Evolutionary conservation across 345 rosid species (phyloP).

Genomic region (Carallia pectinifolia): DNA sequence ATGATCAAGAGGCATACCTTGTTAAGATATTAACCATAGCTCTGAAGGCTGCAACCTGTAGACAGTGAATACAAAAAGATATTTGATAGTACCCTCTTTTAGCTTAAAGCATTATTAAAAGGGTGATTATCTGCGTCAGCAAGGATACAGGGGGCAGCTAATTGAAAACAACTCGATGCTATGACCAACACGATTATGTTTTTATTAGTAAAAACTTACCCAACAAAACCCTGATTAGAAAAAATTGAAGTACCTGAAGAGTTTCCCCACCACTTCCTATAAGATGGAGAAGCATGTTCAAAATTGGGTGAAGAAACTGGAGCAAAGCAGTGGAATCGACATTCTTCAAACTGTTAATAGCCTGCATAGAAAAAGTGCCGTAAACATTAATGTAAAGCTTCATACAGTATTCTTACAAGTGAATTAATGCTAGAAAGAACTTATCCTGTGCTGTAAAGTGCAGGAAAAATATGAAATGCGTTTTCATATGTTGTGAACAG

Average conservation of each 20-base stretch:
- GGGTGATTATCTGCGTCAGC: not conserved
- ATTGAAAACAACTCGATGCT: not conserved
- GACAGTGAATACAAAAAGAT: conserved; percentile 21
- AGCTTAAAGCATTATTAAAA: conserved; percentile 5
- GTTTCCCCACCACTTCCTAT: conserved; percentile 99
- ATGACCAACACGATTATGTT: too few relatives aligned
- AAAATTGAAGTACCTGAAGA: conserved; percentile 65
- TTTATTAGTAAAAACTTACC: not conserved
- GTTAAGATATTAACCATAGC: conserved; percentile 98
- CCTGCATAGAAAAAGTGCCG: conserved; percentile 44
- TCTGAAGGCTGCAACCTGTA: conserved; percentile 98
- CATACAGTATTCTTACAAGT: not conserved
- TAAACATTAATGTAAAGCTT: not conserved
- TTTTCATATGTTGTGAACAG: too few relatives aligned
- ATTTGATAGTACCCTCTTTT: conserved; percentile 19
- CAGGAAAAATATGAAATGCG: too few relatives aligned
- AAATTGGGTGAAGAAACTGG: conserved; percentile 95
- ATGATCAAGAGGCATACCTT: conserved; percentile 45
- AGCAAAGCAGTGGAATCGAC: conserved; percentile 96
- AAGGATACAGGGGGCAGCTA: conserved; percentile 1
- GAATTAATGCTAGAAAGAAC: not conserved
- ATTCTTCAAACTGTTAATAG: conserved; percentile 96
- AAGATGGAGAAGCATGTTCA: conserved; percentile 98
- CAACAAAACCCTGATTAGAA: conserved; percentile 7
- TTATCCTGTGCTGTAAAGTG: too few relatives aligned